Evolutionary conservation across 352 stramenopile species (phyloP).

Genomic region (Phytophthora hibernalis): DNA sequence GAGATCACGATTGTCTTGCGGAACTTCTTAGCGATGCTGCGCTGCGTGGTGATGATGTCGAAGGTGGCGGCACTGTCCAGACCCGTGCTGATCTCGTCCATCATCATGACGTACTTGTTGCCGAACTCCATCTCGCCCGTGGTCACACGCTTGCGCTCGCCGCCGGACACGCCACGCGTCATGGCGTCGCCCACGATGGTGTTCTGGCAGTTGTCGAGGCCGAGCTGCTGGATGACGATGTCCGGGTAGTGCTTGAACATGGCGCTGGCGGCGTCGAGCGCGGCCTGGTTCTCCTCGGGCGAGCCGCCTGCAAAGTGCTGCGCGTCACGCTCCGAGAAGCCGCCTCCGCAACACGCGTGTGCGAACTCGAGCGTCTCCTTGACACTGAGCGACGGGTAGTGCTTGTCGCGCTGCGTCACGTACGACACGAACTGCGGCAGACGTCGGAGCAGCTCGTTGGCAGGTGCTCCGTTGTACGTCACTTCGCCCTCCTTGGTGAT

Average conservation of each 20-base stretch:
- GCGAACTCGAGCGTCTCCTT: constrained; percentile 67
- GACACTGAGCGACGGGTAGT: constrained; percentile 53
- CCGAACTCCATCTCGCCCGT: constrained; percentile 86
- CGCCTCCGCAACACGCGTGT: constrained; percentile 37
- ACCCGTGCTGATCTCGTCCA: constrained; percentile 86
- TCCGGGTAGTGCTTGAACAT: constrained; percentile 45
- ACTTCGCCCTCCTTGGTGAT: constrained; percentile 42
- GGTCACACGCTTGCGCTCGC: constrained; percentile 80
- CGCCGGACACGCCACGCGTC: constrained; percentile 71
- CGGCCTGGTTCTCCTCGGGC: constrained; percentile 42
- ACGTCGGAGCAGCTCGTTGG: constrained; percentile 6
- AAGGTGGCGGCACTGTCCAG: constrained; percentile 69
- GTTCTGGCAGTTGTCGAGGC: constrained; percentile 60
- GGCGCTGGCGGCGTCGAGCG: constrained; percentile 32
- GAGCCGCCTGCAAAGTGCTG: constrained; percentile 27
- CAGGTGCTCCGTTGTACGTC: constrained; percentile 49
- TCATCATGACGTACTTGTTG: constrained; percentile 77
- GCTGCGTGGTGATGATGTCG: constrained; percentile 66
- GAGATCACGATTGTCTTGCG: constrained; percentile 71
- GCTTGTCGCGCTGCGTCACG: constrained; percentile 47
- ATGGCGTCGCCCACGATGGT: constrained; percentile 74
- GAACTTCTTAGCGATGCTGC: constrained; percentile 58
- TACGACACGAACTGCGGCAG: constrained; percentile 52
- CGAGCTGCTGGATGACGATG: constrained; percentile 56
- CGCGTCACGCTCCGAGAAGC: constrained; percentile 16